These are phyloP conservation scores for Pythium inflatum DNA, from an alignment of 352 stramenopile species.

Conservation along the genomic window DNA sequence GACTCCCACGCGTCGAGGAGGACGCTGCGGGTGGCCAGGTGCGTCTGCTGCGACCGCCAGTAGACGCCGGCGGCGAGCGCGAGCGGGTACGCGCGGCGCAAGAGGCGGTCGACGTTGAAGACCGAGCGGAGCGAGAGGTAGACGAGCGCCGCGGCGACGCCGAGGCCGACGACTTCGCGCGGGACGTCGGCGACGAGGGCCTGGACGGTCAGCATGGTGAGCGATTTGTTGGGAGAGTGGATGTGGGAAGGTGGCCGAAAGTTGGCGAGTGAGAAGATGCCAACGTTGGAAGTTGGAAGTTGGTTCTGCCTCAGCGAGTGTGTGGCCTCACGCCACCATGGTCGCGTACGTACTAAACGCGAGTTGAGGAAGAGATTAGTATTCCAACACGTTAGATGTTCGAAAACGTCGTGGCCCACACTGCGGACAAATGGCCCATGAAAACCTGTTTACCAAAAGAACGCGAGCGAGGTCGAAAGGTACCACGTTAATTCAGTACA, in stretches of 20 bases:
- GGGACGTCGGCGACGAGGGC: conserved; percentile 34
- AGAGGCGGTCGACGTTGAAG: conserved; percentile 70
- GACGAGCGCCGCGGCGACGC: conserved; percentile 42
- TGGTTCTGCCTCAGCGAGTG: conserved; percentile 1
- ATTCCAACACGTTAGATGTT: too few species aligned
- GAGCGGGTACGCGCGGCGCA: conserved; percentile 61
- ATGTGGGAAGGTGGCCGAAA: conserved; percentile 3
- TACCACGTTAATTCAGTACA: conserved; percentile 18
- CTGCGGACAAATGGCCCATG: conserved; percentile 25
- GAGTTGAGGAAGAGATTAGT: conserved; percentile 33
- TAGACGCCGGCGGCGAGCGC: conserved; percentile 53
- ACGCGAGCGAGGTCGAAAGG: background rate
- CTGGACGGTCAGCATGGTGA: conserved; percentile 35
- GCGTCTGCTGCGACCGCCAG: conserved; percentile 49
- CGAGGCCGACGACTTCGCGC: conserved; percentile 39
- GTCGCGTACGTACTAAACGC: conserved; percentile 36
- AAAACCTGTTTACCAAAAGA: conserved; percentile 26
- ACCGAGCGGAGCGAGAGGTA: conserved; percentile 69
- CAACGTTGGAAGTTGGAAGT: conserved; percentile 3
- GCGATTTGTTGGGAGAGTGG: background rate
- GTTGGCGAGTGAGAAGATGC: conserved; percentile 27
- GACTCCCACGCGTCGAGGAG: conserved; percentile 43
- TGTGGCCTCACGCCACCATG: background rate
- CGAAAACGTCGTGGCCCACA: too few species aligned
- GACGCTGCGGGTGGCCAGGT: conserved; percentile 27